Evolutionary conservation across 169 alveolate genomes (phyloP), one percentile per base, ranked within the genome.

Genomic region (Plasmodium knowlesi): DNA sequence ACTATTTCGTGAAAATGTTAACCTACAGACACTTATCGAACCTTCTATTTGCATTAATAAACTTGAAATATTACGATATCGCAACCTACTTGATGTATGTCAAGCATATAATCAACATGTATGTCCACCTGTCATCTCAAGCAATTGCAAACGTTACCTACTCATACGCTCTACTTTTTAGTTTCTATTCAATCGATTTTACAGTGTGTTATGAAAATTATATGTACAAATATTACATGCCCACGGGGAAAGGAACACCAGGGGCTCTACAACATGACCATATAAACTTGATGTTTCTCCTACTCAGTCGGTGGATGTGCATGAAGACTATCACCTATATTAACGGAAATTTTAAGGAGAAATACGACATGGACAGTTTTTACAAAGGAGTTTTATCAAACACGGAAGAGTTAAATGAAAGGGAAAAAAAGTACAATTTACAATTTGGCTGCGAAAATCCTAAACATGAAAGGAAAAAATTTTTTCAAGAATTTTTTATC

Each of bases 111-210:
- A 89, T 39, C 46, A 89, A 50, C 46, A 89, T 89, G 90, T 89
- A 89, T 79, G 34, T 61, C 22, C 57, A 89, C 30, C n/a, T 89
- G 32, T 89, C 94, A 16, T 79, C 94, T 22, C 94, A 89, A 50
- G 71, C 94, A 10, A 79, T 89, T 46, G 80, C 94, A 12, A 89
- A 89, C 41, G 67, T 89, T 14, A 57, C 83, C 25, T 73, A 89
- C 34, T n/a, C 94, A 0, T 89, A 89, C 34, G 43, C 94, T 37
- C 41, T 79, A 67, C 57, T 89, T 57, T 89, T 78, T 25, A 54
- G 70, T 61, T 89, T 72, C 82, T 89, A 89, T 50, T 78, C 94
- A 25, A 79, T 89, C 22, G 89, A 89, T 89, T 89, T 89, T 89
- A 79, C 89, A 30, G 57, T 2, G 5, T 57, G 82, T 54, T 89